Percentiles rank a stretch among this genome's conserved stretches.
Conservation (phyloP, 164 flowering plant genomes). For the Vitis labrusca region DNA sequence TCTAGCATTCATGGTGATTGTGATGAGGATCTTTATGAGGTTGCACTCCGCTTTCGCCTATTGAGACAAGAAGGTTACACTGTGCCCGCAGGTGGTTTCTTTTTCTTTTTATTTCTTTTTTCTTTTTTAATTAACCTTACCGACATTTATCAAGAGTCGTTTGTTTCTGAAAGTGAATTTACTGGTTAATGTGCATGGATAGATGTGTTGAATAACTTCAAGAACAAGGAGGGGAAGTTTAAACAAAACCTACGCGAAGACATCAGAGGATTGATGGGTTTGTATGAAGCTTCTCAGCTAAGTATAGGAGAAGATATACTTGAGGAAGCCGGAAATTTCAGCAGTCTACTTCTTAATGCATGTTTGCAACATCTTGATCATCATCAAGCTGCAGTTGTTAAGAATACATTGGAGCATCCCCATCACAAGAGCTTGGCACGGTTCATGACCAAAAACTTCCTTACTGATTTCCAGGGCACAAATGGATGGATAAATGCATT, state of each 20-base stretch:
- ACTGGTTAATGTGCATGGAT: background rate
- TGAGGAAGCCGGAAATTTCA: conserved; percentile 39
- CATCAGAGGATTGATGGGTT: conserved; percentile 17
- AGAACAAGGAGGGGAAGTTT: conserved; percentile 12
- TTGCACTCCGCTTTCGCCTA: conserved; percentile 25
- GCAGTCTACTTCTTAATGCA: conserved; percentile 28
- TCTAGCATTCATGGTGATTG: background rate
- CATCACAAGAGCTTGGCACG: conserved; percentile 44
- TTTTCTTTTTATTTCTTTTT: background rate
- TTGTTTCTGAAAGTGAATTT: too few species aligned
- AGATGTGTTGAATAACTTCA: conserved; percentile 19
- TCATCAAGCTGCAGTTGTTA: conserved; percentile 18
- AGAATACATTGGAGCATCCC: conserved; percentile 33
- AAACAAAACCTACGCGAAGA: background rate
- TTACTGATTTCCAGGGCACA: conserved; percentile 2
- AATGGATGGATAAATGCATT: conserved; percentile 13
- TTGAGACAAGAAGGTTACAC: conserved; percentile 25
- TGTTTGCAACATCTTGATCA: background rate
- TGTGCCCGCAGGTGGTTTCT: conserved; percentile 20
- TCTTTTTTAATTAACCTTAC: background rate
- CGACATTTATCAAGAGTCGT: too few species aligned
- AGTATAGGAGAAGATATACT: conserved; percentile 47
- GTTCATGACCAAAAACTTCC: conserved; percentile 24
- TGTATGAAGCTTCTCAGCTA: conserved; percentile 32
- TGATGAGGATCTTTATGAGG: conserved; percentile 10